phyloP scores from a whole-genome alignment of 768 basidiomycete species.

The Panaeolus cyanescens region DNA sequence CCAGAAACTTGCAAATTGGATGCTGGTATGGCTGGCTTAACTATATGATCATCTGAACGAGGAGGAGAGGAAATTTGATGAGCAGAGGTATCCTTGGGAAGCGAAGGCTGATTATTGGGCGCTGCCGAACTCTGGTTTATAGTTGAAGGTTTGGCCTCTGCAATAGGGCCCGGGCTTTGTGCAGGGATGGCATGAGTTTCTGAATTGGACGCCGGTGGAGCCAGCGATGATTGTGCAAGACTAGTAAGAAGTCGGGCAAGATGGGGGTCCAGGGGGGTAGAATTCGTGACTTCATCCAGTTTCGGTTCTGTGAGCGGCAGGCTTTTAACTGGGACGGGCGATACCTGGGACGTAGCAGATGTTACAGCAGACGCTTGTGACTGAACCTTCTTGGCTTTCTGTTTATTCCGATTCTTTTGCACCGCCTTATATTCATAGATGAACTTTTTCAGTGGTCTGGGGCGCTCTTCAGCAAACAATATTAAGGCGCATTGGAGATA shows the following conservation, averaged over 20 bases:
- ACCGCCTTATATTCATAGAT: slow-evolving; percentile 61
- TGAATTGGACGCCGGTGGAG: slow-evolving; percentile 15
- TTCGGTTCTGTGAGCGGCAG: background rate
- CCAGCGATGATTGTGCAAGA: slow-evolving; percentile 56
- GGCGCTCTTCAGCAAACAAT: slow-evolving; percentile 10
- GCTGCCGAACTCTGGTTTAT: background rate
- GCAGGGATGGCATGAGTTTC: too few species aligned
- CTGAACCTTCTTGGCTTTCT: slow-evolving; percentile 15
- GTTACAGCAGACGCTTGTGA: background rate
- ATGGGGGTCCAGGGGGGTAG: slow-evolving; percentile 55
- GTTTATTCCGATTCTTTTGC: slow-evolving; percentile 38
- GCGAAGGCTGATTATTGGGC: background rate
- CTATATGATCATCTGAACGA: background rate
- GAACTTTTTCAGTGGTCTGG: slow-evolving; percentile 65
- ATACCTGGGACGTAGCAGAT: background rate
- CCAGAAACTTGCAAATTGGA: background rate
- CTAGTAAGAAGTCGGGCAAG: slow-evolving; percentile 68
- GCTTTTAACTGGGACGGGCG: background rate
- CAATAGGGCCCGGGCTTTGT: too few species aligned
- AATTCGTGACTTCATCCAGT: background rate
- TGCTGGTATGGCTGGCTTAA: background rate
- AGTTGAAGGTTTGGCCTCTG: background rate
- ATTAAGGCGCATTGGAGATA: background rate
- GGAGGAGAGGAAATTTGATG: background rate
- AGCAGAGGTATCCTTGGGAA: background rate